These are phyloP conservation scores for Dactylellina leptospora DNA, from an alignment of 2,329 filamentous ascomycete genomes.

Conservation along the genomic window DNA sequence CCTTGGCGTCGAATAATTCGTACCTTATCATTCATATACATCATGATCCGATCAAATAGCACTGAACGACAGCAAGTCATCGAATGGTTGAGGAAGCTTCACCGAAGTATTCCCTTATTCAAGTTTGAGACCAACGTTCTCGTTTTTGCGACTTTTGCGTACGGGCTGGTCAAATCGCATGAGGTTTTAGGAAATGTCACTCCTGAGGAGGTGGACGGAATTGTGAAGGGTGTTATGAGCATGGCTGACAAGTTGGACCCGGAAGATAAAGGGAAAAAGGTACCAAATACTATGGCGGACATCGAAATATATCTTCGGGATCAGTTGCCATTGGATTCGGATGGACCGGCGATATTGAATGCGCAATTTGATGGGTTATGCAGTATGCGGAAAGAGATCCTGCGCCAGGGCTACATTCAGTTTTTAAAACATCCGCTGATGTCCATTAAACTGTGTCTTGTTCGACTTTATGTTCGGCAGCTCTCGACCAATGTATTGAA, in stretches of 20 bases:
- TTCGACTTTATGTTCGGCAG: background rate
- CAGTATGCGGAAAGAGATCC: constrained; percentile 10
- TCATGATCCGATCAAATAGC: constrained; percentile 38
- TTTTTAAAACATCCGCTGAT: constrained; percentile 15
- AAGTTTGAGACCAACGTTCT: constrained; percentile 34
- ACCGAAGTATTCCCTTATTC: constrained; percentile 20
- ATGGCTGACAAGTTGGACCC: constrained; percentile 35
- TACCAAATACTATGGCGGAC: constrained; percentile 27
- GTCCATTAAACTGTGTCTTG: constrained; percentile 9
- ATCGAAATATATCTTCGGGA: constrained; percentile 19
- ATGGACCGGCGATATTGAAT: background rate
- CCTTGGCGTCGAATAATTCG: constrained; percentile 38
- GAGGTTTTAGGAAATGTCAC: constrained; percentile 23
- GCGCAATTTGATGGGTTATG: background rate
- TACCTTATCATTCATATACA: constrained; percentile 34
- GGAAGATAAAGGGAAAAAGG: constrained; percentile 22
- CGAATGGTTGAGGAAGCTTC: constrained; percentile 26
- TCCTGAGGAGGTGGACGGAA: constrained; percentile 22
- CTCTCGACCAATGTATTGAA: constrained; percentile 15
- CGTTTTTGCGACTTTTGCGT: constrained; percentile 42
- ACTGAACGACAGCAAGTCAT: constrained; percentile 29
- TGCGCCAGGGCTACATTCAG: constrained; percentile 3
- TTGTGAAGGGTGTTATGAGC: constrained; percentile 36
- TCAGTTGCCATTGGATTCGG: constrained; percentile 4
- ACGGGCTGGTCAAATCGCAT: constrained; percentile 28